A percentile compares a stretch with the other conserved stretches of the same genome.
phyloP scores from a whole-genome alignment of 1,139 yeast species.

The Yamadazyma spencermartinsiae region DNA sequence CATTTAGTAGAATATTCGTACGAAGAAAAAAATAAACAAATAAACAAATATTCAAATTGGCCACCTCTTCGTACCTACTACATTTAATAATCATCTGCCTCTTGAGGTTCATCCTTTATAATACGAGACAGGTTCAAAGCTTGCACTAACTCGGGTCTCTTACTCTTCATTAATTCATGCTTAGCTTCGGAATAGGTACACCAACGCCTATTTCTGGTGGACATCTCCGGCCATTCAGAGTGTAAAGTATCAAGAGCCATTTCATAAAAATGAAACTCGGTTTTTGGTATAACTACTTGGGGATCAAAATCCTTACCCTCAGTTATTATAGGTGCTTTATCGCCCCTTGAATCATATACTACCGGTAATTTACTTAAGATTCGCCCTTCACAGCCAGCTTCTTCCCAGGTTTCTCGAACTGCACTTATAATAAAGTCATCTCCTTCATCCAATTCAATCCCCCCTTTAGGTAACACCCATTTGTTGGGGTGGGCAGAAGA shows the following conservation, averaged over 20 bases:
- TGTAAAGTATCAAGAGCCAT: constrained; percentile 59
- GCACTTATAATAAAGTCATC: constrained; percentile 60
- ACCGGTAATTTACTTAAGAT: constrained; percentile 57
- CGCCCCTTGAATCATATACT: constrained; percentile 69
- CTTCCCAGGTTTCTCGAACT: constrained; percentile 94
- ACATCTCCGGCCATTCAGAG: constrained; percentile 72
- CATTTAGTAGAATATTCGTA: no score
- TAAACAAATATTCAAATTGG: not conserved
- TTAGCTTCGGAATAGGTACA: constrained; percentile 72
- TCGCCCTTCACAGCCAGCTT: constrained; percentile 82
- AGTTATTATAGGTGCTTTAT: constrained; percentile 52
- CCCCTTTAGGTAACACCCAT: constrained; percentile 97
- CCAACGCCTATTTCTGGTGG: constrained; percentile 69
- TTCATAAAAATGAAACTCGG: constrained; percentile 85
- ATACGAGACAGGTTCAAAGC: constrained; percentile 62
- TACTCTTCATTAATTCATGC: constrained; percentile 56
- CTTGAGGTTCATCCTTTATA: constrained; percentile 26
- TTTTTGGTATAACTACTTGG: constrained; percentile 51
- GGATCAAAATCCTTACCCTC: constrained; percentile 43
- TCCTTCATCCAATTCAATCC: constrained; percentile 83
- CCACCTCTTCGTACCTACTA: constrained; percentile 3
- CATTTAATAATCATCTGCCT: constrained; percentile 3
- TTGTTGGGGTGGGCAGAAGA: constrained; percentile 64
- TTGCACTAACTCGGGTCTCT: constrained; percentile 67
- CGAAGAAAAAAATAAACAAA: no score